Conservation (phyloP, 768 basidiomycete genomes). For the Asterophora parasitica region DNA sequence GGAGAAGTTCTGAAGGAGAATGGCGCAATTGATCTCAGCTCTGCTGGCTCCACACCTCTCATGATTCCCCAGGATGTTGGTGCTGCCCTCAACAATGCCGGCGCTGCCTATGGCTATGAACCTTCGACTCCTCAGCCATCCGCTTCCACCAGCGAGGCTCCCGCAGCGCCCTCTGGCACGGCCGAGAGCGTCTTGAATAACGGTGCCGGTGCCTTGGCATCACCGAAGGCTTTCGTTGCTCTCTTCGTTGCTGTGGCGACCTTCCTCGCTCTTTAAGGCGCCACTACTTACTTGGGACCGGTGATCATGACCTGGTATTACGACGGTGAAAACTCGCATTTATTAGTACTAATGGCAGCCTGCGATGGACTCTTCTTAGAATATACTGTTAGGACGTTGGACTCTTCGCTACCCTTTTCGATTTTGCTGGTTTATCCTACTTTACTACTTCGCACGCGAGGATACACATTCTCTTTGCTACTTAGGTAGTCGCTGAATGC, state of each 20-base stretch:
- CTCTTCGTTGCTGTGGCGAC: conserved; percentile 41
- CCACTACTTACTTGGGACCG: neutral
- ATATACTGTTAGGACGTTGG: conserved; percentile 23
- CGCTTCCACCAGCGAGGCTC: conserved; percentile 21
- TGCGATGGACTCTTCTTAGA: conserved; percentile 25
- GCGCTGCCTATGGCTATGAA: conserved; percentile 18
- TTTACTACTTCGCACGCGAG: conserved; percentile 12
- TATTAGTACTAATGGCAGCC: conserved; percentile 15
- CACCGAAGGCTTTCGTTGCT: conserved; percentile 46
- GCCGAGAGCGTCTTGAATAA: conserved; percentile 33
- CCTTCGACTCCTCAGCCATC: conserved; percentile 22
- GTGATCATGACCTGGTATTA: conserved; percentile 6
- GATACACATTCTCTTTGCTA: conserved; percentile 8
- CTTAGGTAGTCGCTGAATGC: conserved; percentile 4
- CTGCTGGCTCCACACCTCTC: conserved; percentile 39
- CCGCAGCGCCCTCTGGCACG: conserved; percentile 16
- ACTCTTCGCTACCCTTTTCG: conserved; percentile 18
- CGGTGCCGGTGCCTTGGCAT: conserved; percentile 43
- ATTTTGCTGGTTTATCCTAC: conserved; percentile 20
- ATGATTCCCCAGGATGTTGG: conserved; percentile 59
- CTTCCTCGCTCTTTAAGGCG: conserved; percentile 44
- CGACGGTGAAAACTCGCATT: conserved; percentile 15
- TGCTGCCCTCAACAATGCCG: conserved; percentile 36
- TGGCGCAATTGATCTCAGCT: conserved; percentile 48
- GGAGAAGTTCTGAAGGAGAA: conserved; percentile 45